Evolutionary conservation across 2,329 filamentous ascomycete species (phyloP).

Genomic region (Ilyonectria robusta): DNA sequence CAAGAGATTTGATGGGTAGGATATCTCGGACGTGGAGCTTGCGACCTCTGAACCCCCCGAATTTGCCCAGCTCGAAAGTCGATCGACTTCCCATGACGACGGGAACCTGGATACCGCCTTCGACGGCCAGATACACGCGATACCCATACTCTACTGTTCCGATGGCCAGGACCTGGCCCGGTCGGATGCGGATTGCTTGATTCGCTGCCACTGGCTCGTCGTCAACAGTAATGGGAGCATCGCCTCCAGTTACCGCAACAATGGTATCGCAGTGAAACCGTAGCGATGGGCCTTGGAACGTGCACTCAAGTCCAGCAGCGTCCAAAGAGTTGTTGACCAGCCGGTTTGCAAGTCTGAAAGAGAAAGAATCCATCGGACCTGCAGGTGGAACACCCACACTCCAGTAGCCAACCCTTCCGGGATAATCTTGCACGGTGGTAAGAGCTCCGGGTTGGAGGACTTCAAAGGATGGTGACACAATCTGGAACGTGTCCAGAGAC

Average conservation of each 20-base stretch:
- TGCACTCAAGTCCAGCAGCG: constrained; percentile 54
- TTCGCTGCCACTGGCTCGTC: constrained; percentile 36
- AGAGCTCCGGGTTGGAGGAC: constrained; percentile 53
- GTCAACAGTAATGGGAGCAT: constrained; percentile 46
- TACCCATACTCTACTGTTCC: constrained; percentile 48
- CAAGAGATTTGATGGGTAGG: constrained; percentile 37
- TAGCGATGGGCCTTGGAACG: constrained; percentile 51
- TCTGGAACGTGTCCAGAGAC: constrained; percentile 50
- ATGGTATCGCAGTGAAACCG: constrained; percentile 52
- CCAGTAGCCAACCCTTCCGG: constrained; percentile 56
- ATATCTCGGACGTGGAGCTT: constrained; percentile 51
- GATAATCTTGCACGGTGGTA: constrained; percentile 59
- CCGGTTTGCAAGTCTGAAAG: constrained; percentile 53
- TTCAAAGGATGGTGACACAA: constrained; percentile 50
- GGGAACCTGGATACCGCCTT: constrained; percentile 53
- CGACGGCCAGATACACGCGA: constrained; percentile 53
- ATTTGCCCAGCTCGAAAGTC: constrained; percentile 51
- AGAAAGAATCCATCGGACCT: constrained; percentile 59
- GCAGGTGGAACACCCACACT: constrained; percentile 57
- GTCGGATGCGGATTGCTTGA: constrained; percentile 40
- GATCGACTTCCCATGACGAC: constrained; percentile 51
- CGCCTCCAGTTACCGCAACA: constrained; percentile 53
- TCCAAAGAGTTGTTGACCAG: constrained; percentile 51
- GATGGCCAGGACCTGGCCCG: constrained; percentile 47
- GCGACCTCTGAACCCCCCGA: constrained; percentile 54